Evolutionary conservation across 1,284 basidiomycete species (phyloP).

Genomic region (Phlebopus sp.): DNA sequence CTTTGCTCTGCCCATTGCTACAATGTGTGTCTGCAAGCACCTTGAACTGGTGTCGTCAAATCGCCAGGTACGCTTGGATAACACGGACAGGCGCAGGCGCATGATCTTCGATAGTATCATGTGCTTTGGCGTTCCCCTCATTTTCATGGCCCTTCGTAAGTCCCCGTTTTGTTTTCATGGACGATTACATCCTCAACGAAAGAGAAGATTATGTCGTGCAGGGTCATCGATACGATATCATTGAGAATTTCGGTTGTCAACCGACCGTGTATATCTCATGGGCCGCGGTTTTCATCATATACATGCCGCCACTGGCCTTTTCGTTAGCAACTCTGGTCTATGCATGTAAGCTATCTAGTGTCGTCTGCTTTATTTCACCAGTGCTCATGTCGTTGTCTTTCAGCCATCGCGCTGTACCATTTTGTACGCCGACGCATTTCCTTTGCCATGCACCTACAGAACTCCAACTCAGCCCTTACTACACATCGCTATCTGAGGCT

Average conservation of each 20-base stretch:
- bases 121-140: no score
- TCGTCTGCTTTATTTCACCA: slow-evolving; percentile 14
- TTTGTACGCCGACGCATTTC: slow-evolving; percentile 6
- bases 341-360: slow-evolving; percentile 24
- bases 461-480: slow-evolving; percentile 3
- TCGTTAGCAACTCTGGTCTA: slow-evolving; percentile 19
- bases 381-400: background rate
- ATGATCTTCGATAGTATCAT: no score
- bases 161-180: no score
- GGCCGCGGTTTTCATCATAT: slow-evolving; percentile 34
- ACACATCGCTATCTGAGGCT: slow-evolving; percentile 7
- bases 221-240: no score
- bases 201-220: no score
- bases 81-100: no score
- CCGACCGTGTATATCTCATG: slow-evolving; percentile 35
- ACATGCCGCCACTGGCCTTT: slow-evolving; percentile 32
- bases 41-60: no score
- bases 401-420: slow-evolving; percentile 1
- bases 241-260: slow-evolving; percentile 35
- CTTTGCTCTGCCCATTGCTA: no score
- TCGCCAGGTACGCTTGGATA: no score
- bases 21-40: no score
- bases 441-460: slow-evolving; percentile 4
- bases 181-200: no score
- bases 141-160: no score